These are phyloP conservation scores for Verticillium zaregamsianum DNA, from an alignment of 2,329 filamentous ascomycete species.

Conservation along the genomic window DNA sequence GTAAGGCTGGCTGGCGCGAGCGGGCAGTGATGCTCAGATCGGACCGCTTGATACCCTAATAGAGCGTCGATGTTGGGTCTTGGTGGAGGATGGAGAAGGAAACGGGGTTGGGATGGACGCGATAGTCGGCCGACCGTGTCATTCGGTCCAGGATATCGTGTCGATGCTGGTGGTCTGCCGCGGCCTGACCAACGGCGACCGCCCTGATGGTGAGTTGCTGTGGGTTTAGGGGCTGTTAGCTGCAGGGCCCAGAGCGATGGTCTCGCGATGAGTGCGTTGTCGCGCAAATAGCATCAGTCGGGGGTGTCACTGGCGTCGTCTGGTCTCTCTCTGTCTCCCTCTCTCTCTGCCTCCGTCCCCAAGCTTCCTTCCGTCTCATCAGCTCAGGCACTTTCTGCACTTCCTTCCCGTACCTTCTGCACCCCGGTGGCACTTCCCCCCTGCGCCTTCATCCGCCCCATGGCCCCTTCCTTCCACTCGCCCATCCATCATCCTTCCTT, in stretches of 20 bases:
- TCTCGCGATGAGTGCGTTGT: constrained; percentile 1
- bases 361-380: not conserved
- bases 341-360: not conserved
- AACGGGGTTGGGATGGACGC: not conserved
- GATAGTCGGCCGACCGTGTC: constrained; percentile 1
- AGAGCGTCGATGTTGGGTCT: not conserved
- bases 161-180: not conserved
- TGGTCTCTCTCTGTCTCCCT: not conserved
- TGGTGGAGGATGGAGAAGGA: not conserved
- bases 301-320: not conserved
- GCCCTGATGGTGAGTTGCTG: not conserved
- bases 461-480: not conserved
- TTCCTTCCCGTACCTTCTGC: not conserved
- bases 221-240: not conserved
- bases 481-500: not conserved
- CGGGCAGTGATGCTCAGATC: not conserved
- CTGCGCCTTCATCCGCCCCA: not conserved
- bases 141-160: not conserved
- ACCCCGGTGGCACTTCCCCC: not conserved
- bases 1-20: not conserved
- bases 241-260: constrained; percentile 4
- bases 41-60: not conserved
- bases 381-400: not conserved
- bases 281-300: not conserved
- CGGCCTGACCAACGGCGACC: constrained; percentile 2